Evolutionary conservation across 352 stramenopile genomes (phyloP).

Genomic region (Paralagenidium karlingii): DNA sequence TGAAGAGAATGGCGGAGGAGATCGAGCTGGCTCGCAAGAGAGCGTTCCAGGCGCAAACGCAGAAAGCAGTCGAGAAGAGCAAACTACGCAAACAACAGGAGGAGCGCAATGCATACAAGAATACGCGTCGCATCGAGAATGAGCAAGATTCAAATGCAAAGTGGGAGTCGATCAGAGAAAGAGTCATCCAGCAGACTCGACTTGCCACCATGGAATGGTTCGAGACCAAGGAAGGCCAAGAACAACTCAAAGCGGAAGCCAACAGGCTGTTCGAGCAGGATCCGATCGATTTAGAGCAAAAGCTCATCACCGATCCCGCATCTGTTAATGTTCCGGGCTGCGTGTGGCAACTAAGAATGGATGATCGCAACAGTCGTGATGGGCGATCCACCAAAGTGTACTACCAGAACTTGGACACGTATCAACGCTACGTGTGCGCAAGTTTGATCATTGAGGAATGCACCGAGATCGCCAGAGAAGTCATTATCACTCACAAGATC

Average conservation of each 20-base stretch:
- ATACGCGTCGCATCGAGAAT: conserved; percentile 8
- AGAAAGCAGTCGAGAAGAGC: conserved; percentile 21
- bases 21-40: conserved; percentile 17
- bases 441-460: conserved; percentile 58
- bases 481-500: conserved; percentile 36
- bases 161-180: conserved; percentile 29
- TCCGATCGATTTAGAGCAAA: conserved; percentile 23
- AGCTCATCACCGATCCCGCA: conserved; percentile 21
- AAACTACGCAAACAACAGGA: conserved; percentile 43
- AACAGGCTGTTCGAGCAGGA: conserved; percentile 41
- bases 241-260: conserved; percentile 19
- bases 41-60: conserved; percentile 28
- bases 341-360: conserved; percentile 41
- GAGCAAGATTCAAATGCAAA: conserved; percentile 16
- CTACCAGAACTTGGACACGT: conserved; percentile 46
- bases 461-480: conserved; percentile 32
- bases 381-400: conserved; percentile 43
- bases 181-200: conserved; percentile 31
- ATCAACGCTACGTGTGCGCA: conserved; percentile 55
- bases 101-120: conserved; percentile 27
- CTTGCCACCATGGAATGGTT: conserved; percentile 29
- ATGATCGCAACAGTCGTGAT: conserved; percentile 40
- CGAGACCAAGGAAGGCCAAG: conserved; percentile 10
- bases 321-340: conserved; percentile 19
- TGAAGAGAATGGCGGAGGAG: conserved; percentile 9